Percentiles rank a stretch among this genome's conserved stretches.
These are phyloP conservation scores for Colletotrichum viniferum DNA, from an alignment of 2,329 filamentous ascomycete species.

Conservation along the genomic window DNA sequence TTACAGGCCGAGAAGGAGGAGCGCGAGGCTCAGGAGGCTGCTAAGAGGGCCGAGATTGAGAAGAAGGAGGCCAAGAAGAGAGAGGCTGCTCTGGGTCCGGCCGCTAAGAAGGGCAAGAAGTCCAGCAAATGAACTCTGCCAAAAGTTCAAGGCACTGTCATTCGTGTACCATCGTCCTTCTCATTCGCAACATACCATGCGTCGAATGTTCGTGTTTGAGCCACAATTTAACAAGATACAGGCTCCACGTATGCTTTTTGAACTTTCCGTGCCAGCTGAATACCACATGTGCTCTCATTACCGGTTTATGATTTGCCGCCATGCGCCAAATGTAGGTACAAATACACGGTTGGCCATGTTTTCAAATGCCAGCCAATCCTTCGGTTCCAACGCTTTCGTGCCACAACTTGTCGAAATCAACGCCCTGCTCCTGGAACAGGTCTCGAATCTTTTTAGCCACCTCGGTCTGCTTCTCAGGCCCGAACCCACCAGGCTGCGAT, in stretches of 20 bases:
- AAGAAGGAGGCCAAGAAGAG: slow-evolving; percentile 61
- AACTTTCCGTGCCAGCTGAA: neutral
- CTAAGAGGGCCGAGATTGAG: slow-evolving; percentile 55
- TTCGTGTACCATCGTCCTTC: slow-evolving; percentile 6
- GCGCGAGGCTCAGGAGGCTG: slow-evolving; percentile 54
- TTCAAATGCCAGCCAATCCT: slow-evolving; percentile 27
- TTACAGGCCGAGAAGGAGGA: slow-evolving; percentile 63
- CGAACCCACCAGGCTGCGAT: slow-evolving; percentile 78
- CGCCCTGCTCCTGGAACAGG: slow-evolving; percentile 73
- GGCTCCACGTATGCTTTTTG: neutral
- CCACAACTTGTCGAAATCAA: slow-evolving; percentile 87
- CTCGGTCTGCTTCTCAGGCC: slow-evolving; percentile 71
- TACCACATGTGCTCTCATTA: neutral
- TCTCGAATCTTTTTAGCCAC: slow-evolving; percentile 77
- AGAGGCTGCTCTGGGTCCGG: slow-evolving; percentile 52
- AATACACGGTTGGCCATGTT: neutral
- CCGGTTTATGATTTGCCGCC: neutral
- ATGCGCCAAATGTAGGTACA: neutral
- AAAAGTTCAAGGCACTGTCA: neutral
- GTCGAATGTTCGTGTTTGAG: neutral
- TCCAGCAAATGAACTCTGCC: slow-evolving; percentile 22
- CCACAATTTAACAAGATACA: neutral
- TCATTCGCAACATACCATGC: neutral
- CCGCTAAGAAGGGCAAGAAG: slow-evolving; percentile 50
- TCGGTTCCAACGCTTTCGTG: slow-evolving; percentile 61